Evolutionary conservation across 768 basidiomycete species (phyloP), one percentile per base, ranked within the genome.

Genomic region (Phylloporus sp.): DNA sequence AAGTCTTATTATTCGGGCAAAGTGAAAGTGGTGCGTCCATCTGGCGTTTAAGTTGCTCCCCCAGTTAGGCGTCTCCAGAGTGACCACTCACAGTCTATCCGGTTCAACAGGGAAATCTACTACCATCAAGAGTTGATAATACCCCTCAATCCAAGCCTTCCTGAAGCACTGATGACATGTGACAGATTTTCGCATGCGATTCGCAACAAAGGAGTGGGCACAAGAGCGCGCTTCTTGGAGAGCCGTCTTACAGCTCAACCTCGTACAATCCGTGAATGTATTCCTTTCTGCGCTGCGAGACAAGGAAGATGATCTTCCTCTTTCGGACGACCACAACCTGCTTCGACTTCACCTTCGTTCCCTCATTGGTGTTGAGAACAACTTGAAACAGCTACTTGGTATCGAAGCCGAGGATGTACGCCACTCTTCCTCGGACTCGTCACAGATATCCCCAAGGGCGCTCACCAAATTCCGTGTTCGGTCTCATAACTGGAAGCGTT

Each of bases 151-250:
- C 28, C n/a, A 31, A n/a, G 4, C 18, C 18, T 42, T 26, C 20
- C 8, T 6, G 23, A 39, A 11, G 47, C 41, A 28, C 59, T 56
- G 29, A 63, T 54, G 28, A 20, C 38, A 12, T 11, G 8, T 45
- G 27, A 15, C 47, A 89, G 87, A 88, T 68, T 87, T 89, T 59
- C 85, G 85, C 52, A 80, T 89, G 75, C 76, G 77, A 35, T 88
- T 81, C 64, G 80, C 83, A 6, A 72, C 69, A 24, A 72, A 76
- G 1, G 80, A 81, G 53, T 89, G 86, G 85, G 73, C 74, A 45
- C 72, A 73, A 42, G 88, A 91, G 60, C 83, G 87, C 22, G 71
- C 76, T n/a, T 82, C 85, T 39, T 91, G 89, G 89, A 80, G 85
- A 20, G 74, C 82, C 0, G 84, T 91, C 50, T 79, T 91, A 12